Base-by-base conservation (phyloP, 2,329 filamentous ascomycete species). In the Colletotrichum higginsianum region DNA sequence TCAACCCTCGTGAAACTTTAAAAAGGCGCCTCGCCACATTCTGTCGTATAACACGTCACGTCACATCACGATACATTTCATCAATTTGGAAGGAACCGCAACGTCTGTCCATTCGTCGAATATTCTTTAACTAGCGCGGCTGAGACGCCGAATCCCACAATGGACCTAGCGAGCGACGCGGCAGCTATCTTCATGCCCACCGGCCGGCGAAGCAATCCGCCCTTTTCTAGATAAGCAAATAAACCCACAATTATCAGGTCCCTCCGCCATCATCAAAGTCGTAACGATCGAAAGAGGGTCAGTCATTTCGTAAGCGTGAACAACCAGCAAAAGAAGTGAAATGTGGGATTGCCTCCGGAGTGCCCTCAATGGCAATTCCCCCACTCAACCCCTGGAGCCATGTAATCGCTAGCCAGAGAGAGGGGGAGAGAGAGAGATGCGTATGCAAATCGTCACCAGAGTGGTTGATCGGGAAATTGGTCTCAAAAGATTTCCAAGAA, bases 211-310 rank as follows among this genome's bases (percentile, higher is more conserved):
- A 63, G 44, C 52, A 44, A 49, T 21, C 46, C 52, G 35, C 18
- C 23, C 52, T 1, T 15, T 8, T 35, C 3, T 15, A 18, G 18
- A 40, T 11, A 40, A 56, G 8, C 3, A 18, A 38, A 62, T 3
- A 38, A n/a, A 68, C 40, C 40, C 46, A 46, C 68, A 35, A 40
- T 58, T 40, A 60, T 61, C 65, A 63, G 55, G 55, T 47, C 63
- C 46, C 46, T 63, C 65, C 68, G 30, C 62, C 68, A 68, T 71
- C 68, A 71, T 71, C 68, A 71, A 68, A 68, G 58, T 71, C 68
- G 65, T 72, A 70, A 66, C 60, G 70, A 72, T 72, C 56, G 70
- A 71, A 72, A 57, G 50, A 56, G 56, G 70, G 66, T 72, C 67
- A 71, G 66, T 72, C 70, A 70, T 66, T 56, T 61, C 70, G 66